A percentile compares a stretch with the other conserved stretches of the same genome.
These are phyloP conservation scores for Melampsora abietis-canadensis DNA, from an alignment of 1,284 basidiomycete species.

Conservation along the genomic window DNA sequence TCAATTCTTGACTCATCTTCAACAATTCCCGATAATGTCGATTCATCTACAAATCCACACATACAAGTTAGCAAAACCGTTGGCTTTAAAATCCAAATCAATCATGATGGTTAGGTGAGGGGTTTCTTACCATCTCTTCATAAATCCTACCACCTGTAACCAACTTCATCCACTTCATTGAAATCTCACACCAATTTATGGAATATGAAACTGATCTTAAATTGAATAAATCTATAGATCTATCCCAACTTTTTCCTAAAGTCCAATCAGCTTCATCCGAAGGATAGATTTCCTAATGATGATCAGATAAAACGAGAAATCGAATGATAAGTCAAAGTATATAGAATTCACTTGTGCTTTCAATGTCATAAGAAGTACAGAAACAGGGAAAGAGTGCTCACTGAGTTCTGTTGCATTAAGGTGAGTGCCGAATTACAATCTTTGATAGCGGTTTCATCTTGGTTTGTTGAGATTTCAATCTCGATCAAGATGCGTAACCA, in stretches of 20 bases:
- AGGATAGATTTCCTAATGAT: slow-evolving; percentile 32
- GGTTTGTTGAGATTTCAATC: slow-evolving; percentile 25
- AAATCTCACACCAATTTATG: slow-evolving; percentile 40
- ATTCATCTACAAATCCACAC: slow-evolving; percentile 21
- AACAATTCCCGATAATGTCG: slow-evolving; percentile 42
- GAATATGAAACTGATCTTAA: slow-evolving; percentile 10
- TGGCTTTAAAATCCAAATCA: not conserved
- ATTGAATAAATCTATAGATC: slow-evolving; percentile 37
- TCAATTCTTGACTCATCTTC: slow-evolving; percentile 19
- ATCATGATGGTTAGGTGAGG: not conserved
- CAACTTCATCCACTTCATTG: slow-evolving; percentile 37
- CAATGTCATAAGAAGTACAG: not conserved
- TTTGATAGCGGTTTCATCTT: slow-evolving; percentile 21
- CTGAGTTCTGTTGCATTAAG: slow-evolving; percentile 23
- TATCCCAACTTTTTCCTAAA: slow-evolving; percentile 41
- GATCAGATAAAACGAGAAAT: not conserved
- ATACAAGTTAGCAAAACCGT: not conserved
- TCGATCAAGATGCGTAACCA: slow-evolving; percentile 37
- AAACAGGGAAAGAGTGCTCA: not conserved
- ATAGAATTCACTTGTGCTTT: not conserved
- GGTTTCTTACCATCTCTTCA: slow-evolving; percentile 38
- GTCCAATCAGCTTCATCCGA: slow-evolving; percentile 42
- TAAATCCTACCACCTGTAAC: slow-evolving; percentile 34
- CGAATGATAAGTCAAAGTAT: not conserved
- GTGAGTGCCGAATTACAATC: slow-evolving; percentile 23